Percentiles rank a stretch among this genome's conserved stretches.
Evolutionary conservation across 176 grass and related monocot species (phyloP).

Genomic region (barley (Hordeum vulgare)): MorexV3_pseudomolecules_assembly NC_058524.1:563239856-563240355

Average conservation of each 20-base stretch:
- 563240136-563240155: conserved; percentile 35
- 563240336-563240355: conserved; percentile 12
- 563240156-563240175: conserved; percentile 23
- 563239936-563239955: neutral
- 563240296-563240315: conserved; percentile 19
- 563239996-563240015: neutral
- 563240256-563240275: conserved; percentile 35
- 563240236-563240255: conserved; percentile 41
- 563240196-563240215: conserved; percentile 32
- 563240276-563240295: conserved; percentile 38
- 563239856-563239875: neutral
- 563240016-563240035: conserved; percentile 4
- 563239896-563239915: conserved; percentile 1
- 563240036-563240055: conserved; percentile 19
- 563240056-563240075: conserved; percentile 36
- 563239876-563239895: neutral
- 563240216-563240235: conserved; percentile 42
- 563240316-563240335: conserved; percentile 20
- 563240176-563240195: conserved; percentile 33
- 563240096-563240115: conserved; percentile 34
- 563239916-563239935: conserved; percentile 12
- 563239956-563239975: neutral
- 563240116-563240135: conserved; percentile 22
- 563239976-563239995: neutral
- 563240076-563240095: conserved; percentile 25